Conservation (phyloP, 176 grass and related monocot species). For the Cymbopogon citratus region DNA sequence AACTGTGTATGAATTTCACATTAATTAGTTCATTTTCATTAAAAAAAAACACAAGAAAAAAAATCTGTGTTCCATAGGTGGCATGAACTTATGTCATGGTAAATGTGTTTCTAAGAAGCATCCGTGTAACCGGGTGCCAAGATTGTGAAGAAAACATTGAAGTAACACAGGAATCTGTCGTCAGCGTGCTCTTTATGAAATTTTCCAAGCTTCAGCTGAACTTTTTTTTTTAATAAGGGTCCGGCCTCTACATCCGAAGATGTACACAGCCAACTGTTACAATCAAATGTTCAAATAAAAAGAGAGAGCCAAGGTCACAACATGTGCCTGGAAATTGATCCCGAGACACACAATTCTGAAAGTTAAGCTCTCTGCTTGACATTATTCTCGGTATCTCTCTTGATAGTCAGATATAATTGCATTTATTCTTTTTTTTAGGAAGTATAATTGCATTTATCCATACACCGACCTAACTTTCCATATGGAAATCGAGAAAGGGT, state of each 20-base stretch:
- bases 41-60: neutral
- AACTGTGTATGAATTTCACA: neutral
- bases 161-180: too few relatives aligned
- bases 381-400: neutral
- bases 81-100: neutral
- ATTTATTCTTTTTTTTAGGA: too few relatives aligned
- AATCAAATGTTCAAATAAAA: too few relatives aligned
- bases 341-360: neutral
- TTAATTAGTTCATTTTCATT: neutral
- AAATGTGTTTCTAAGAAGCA: neutral
- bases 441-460: neutral
- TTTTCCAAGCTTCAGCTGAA: too few relatives aligned
- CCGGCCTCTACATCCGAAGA: too few relatives aligned
- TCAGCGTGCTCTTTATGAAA: too few relatives aligned
- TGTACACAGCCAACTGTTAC: too few relatives aligned
- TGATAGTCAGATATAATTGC: neutral
- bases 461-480: neutral
- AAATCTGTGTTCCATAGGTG: neutral
- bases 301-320: too few relatives aligned
- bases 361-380: neutral
- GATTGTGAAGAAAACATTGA: too few relatives aligned
- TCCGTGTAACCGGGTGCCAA: neutral
- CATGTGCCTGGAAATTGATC: too few relatives aligned
- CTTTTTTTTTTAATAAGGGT: too few relatives aligned
- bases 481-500: neutral